Evolutionary conservation across 345 rosid genomes (phyloP), one percentile per base, ranked within the genome.

Genomic region (Ceriops tagal): DNA sequence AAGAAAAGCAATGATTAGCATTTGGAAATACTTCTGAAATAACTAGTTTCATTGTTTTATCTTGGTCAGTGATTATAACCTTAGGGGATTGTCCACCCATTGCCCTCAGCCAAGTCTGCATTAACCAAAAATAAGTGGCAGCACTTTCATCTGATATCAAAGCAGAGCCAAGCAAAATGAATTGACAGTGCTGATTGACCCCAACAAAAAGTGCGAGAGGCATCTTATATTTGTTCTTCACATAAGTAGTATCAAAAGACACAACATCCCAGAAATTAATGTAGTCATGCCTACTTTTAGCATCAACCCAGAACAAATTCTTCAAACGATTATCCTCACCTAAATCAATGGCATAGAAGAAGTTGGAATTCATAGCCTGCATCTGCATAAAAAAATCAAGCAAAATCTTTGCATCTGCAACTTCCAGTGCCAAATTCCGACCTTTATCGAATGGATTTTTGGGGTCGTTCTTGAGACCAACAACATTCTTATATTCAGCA

Each of bases 151-250:
- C 93, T 1, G 89, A 77, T 67, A 88, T 34, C 53, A 86, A 64
- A n/a, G 85, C 88, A 69, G 89, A 88, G 61, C 93, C 93, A 73
- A 88, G 91, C 31, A 82, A 78, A 67, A 88, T 78, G 61, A 79
- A 81, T 28, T 88, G 93, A 62, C 77, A 88, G 34, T 88, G 93
- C 47, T 88, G 87, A 73, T 88, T 88, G 72, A 86, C 89, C 49
- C 93, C 91, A 61, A 86, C 73, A 77, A 88, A 83, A 49, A 80
- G 67, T 31, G 82, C 84, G 69, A 88, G 85, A 19, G 91, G 93
- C 84, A 86, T 76, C 77, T 84, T 88, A 67, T 88, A 81, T 69
- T 86, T 81, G 85, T 84, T 78, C 71, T 83, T 86, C 21, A 88
- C 75, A 34, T 84, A 86, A 39, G 78, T 71, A 27, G 88, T 78